Evolutionary conservation across 306 rosid genomes (phyloP).

Genomic region (Styphnolobium japonicum): DNA sequence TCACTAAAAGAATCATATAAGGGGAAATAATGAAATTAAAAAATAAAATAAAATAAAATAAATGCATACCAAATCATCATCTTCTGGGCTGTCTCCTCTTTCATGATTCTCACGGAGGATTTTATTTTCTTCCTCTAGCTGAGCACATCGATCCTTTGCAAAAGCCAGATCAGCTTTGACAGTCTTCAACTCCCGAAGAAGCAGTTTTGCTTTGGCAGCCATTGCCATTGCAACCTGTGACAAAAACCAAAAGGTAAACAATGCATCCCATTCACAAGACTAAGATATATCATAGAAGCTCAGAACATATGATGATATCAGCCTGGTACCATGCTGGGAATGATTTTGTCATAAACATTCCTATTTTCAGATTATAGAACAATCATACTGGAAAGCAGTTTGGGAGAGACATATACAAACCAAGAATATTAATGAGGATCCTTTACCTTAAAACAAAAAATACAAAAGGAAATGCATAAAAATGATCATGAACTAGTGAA

Average conservation of each 20-base stretch:
- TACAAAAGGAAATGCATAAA: neutral
- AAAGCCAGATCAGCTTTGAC: conserved; percentile 96
- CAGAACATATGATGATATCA: neutral
- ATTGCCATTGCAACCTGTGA: conserved; percentile 98
- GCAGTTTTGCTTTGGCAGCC: conserved; percentile 99
- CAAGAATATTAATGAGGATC: neutral
- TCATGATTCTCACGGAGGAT: conserved; percentile 85
- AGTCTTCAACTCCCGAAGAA: conserved; percentile 97
- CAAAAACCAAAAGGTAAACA: conserved; percentile 34
- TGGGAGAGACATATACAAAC: neutral
- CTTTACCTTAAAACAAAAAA: neutral
- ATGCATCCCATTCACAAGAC: conserved; percentile 27
- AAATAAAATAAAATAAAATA: neutral
- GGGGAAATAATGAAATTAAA: neutral
- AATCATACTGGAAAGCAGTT: neutral
- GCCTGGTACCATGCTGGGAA: neutral
- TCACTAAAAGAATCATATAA: neutral
- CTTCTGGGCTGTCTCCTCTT: conserved; percentile 83
- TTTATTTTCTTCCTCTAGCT: conserved; percentile 92
- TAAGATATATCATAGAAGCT: neutral
- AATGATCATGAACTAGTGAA: neutral
- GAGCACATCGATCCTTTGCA: conserved; percentile 98
- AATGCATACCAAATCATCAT: conserved; percentile 85
- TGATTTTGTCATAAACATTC: neutral
- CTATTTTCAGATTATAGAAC: neutral